phyloP scores from a whole-genome alignment of 768 basidiomycete species.

The Xanthoconium purpureum region DNA sequence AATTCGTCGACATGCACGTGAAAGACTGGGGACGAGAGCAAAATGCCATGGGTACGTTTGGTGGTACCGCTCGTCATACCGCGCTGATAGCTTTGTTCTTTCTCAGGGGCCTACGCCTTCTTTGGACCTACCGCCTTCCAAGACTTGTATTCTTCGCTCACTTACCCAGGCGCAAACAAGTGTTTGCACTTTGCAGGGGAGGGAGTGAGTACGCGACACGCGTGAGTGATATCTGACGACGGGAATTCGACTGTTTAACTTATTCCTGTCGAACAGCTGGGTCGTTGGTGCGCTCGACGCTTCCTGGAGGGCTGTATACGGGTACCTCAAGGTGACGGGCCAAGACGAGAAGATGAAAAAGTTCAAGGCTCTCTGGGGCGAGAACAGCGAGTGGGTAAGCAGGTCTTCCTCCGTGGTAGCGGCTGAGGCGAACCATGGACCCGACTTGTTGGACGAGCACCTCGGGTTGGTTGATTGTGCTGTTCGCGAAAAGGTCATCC shows the following conservation, averaged over 20 bases:
- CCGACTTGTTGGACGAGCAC: conserved; percentile 1
- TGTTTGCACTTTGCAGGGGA: conserved; percentile 13
- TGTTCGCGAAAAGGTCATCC: no score
- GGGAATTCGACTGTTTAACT: no score
- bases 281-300: conserved; percentile 38
- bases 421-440: not conserved
- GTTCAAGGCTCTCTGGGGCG: conserved; percentile 29
- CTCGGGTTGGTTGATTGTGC: not conserved
- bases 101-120: conserved; percentile 35
- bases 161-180: conserved; percentile 23
- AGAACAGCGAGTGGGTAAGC: conserved; percentile 27
- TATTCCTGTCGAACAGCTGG: conserved; percentile 25
- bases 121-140: conserved; percentile 40
- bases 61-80: not conserved
- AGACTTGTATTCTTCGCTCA: conserved; percentile 32
- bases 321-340: conserved; percentile 17
- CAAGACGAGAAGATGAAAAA: conserved; percentile 6
- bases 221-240: conserved; percentile 19
- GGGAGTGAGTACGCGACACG: conserved; percentile 35
- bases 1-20: conserved; percentile 17
- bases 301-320: conserved; percentile 33
- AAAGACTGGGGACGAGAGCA: conserved; percentile 36
- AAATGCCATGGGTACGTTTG: conserved; percentile 20
- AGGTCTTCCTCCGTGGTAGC: not conserved
- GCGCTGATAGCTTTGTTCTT: not conserved